Evolutionary conservation across 225 moss, liverwort and hornwort genomes (phyloP).

Genomic region (Thuidium tamariscinum): DNA sequence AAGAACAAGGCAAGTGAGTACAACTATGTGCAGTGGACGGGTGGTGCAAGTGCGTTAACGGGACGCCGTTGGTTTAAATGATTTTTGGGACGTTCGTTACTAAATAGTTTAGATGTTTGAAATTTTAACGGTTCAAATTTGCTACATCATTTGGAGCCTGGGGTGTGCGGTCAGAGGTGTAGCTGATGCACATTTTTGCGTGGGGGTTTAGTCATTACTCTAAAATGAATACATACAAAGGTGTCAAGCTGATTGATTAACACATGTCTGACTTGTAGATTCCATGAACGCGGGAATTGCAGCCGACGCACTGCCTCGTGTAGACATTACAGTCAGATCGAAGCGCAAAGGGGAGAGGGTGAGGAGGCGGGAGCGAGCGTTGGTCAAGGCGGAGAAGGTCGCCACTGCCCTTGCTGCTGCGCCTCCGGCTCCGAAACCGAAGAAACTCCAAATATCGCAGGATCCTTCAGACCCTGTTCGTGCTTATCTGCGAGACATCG

Average conservation of each 20-base stretch:
- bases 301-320: neutral
- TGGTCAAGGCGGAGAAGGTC: conserved; percentile 59
- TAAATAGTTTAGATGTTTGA: neutral
- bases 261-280: neutral
- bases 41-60: neutral
- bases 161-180: neutral
- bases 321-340: conserved; percentile 43
- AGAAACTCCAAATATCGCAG: conserved; percentile 32
- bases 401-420: conserved; percentile 31
- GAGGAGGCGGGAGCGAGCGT: conserved; percentile 56
- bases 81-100: neutral
- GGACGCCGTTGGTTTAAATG: neutral
- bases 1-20: neutral
- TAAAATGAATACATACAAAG: neutral
- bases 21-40: neutral
- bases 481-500: conserved; percentile 62
- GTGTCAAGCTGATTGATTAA: neutral
- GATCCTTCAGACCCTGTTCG: conserved; percentile 74
- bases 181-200: neutral
- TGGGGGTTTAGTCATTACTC: neutral
- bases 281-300: neutral
- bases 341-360: conserved; percentile 59
- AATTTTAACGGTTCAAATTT: neutral
- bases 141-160: neutral
- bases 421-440: conserved; percentile 28